Evolutionary conservation across 176 grass and related monocot genomes (phyloP).

Genomic region (Oryza punctata): DNA sequence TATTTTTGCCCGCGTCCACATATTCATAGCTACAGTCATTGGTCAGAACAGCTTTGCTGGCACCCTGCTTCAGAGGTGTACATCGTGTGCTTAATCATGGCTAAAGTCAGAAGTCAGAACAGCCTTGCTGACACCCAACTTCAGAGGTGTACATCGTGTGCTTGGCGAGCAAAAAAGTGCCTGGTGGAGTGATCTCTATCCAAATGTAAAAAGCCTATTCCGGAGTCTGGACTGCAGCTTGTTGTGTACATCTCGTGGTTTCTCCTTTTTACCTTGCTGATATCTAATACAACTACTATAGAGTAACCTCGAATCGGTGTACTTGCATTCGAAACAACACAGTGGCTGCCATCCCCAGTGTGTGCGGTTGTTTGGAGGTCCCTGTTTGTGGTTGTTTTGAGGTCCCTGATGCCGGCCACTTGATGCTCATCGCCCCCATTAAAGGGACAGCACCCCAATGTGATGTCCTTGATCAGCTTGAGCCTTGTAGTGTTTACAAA

Average conservation of each 20-base stretch:
- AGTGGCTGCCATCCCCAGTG: neutral
- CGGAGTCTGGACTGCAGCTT: slow-evolving; percentile 13
- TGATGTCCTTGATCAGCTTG: slow-evolving; percentile 18
- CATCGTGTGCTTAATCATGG: slow-evolving; percentile 24
- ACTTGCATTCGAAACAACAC: slow-evolving; percentile 30
- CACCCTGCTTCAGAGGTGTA: slow-evolving; percentile 15
- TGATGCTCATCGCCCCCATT: slow-evolving; percentile 26
- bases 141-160: slow-evolving; percentile 31
- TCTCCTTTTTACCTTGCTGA: slow-evolving; percentile 30
- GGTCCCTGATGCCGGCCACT: slow-evolving; percentile 44
- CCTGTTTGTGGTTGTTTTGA: slow-evolving; percentile 9
- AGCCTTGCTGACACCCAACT: slow-evolving; percentile 35
- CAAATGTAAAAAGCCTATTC: slow-evolving; percentile 52
- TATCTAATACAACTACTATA: slow-evolving; percentile 32
- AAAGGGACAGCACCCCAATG: slow-evolving; percentile 32
- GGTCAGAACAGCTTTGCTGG: slow-evolving; percentile 40
- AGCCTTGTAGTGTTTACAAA: slow-evolving; percentile 27
- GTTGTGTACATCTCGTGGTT: slow-evolving; percentile 28
- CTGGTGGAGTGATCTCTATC: slow-evolving; percentile 44
- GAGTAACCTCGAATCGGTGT: slow-evolving; percentile 23
- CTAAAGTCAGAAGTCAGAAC: slow-evolving; percentile 31
- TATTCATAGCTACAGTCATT: slow-evolving; percentile 22
- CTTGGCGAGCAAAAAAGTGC: slow-evolving; percentile 34
- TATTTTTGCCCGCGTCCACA: slow-evolving; percentile 32
- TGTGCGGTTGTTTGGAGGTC: slow-evolving; percentile 39